These are phyloP conservation scores for Cucumis cinereus DNA, from an alignment of 306 rosid genomes.

Conservation along the genomic window DNA sequence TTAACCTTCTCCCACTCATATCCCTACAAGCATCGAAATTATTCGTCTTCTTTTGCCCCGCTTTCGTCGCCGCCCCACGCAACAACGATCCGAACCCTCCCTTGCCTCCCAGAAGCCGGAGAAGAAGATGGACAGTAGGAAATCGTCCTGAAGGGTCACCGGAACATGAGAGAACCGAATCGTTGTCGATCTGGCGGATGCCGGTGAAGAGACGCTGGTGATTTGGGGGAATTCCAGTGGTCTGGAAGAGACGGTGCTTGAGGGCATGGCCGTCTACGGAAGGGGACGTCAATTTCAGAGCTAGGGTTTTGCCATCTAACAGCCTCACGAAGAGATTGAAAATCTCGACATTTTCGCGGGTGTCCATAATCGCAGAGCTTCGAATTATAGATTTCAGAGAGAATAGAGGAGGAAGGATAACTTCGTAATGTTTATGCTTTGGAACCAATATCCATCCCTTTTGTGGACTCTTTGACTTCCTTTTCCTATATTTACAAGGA, in stretches of 20 bases:
- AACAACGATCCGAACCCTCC: conserved; percentile 94
- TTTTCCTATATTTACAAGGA: too few relatives aligned
- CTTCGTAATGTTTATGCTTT: too few relatives aligned
- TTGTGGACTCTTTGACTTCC: too few relatives aligned
- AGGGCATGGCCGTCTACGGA: conserved; percentile 24
- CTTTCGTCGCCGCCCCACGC: conserved; percentile 90
- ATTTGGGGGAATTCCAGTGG: conserved; percentile 54
- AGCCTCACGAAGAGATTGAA: conserved; percentile 73
- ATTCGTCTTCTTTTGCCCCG: conserved; percentile 94
- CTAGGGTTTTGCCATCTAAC: conserved; percentile 69
- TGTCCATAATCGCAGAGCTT: neutral
- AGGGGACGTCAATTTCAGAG: conserved; percentile 49
- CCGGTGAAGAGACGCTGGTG: conserved; percentile 74
- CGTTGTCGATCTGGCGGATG: conserved; percentile 30
- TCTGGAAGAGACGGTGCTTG: conserved; percentile 42
- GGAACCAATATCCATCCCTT: too few relatives aligned
- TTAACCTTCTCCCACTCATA: conserved; percentile 89
- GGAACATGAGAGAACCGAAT: conserved; percentile 31
- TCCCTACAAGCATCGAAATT: conserved; percentile 95
- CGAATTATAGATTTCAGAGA: neutral
- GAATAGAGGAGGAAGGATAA: neutral
- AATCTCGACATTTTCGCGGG: neutral
- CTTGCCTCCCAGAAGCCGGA: conserved; percentile 72
- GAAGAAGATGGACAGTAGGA: conserved; percentile 56
- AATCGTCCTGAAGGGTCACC: conserved; percentile 15